Evolutionary conservation across 2,329 filamentous ascomycete species (phyloP).

Genomic region (Colletotrichum tanaceti): DNA sequence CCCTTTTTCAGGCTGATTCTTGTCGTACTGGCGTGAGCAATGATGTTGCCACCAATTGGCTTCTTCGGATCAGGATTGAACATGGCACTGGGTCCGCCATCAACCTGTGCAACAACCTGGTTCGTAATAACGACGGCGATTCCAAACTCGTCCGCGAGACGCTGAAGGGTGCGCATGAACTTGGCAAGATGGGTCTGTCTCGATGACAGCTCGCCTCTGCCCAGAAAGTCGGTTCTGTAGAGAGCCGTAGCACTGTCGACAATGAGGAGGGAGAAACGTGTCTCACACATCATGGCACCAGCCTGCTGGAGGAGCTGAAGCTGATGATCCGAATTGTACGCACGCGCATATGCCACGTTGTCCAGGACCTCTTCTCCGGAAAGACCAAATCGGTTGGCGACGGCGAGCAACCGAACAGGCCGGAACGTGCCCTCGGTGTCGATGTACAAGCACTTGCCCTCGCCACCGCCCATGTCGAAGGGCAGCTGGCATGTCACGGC

Average conservation of each 20-base stretch:
- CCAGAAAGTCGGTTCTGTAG: constrained; percentile 95
- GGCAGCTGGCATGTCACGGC: constrained; percentile 97
- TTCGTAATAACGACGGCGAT: constrained; percentile 99
- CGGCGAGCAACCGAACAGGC: constrained; percentile 88
- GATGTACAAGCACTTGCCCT: constrained; percentile 98
- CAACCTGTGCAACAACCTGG: constrained; percentile 97
- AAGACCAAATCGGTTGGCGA: constrained; percentile 93
- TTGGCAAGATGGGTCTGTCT: constrained; percentile 90
- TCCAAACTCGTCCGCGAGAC: constrained; percentile 85
- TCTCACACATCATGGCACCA: constrained; percentile 99
- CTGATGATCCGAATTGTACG: constrained; percentile 99
- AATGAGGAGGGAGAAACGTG: constrained; percentile 92
- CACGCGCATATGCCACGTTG: constrained; percentile 97
- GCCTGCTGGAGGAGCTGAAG: constrained; percentile 94
- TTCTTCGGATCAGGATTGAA: constrained; percentile 99
- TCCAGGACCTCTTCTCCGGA: constrained; percentile 97
- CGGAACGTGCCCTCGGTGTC: constrained; percentile 98
- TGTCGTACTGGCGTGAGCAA: constrained; percentile 96
- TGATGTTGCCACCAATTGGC: constrained; percentile 98
- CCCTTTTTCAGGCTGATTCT: constrained; percentile 96
- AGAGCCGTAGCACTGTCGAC: constrained; percentile 96
- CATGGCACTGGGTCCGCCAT: constrained; percentile 96
- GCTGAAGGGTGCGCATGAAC: constrained; percentile 86
- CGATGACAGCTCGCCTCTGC: constrained; percentile 95
- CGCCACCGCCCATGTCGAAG: constrained; percentile 98